Evolutionary conservation across 305 asterid species (phyloP).

Genomic region (Coffea humblotiana): DNA sequence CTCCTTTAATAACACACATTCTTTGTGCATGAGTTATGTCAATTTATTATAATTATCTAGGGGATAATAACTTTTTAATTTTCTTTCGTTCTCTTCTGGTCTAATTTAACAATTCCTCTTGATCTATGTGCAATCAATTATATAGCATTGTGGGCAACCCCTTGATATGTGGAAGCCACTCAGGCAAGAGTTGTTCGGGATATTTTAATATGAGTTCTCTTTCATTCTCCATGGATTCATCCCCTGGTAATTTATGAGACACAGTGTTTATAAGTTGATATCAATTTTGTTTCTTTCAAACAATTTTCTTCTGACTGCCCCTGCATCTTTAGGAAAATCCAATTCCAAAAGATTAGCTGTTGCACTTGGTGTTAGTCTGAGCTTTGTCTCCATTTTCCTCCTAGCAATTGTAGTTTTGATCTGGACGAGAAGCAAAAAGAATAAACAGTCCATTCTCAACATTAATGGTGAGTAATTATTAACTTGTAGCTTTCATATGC

Average conservation of each 20-base stretch:
- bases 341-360: constrained; percentile 58
- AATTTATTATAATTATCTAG: neutral
- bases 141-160: constrained; percentile 70
- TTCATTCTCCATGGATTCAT: constrained; percentile 50
- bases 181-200: constrained; percentile 66
- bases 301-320: neutral
- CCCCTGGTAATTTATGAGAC: constrained; percentile 40
- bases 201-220: constrained; percentile 51
- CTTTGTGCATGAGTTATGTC: neutral
- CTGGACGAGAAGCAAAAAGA: constrained; percentile 53
- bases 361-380: constrained; percentile 76
- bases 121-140: constrained; percentile 1
- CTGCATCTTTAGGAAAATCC: constrained; percentile 38
- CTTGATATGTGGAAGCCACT: constrained; percentile 69
- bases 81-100: neutral
- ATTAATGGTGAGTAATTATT: constrained; percentile 43
- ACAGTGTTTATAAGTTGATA: neutral
- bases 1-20: neutral
- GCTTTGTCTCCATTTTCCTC: constrained; percentile 40
- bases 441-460: constrained; percentile 56
- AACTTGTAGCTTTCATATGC: neutral
- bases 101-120: neutral
- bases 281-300: neutral
- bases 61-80: neutral
- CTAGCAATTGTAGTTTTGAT: constrained; percentile 41